Evolutionary conservation across 305 asterid genomes (phyloP), one percentile per base, ranked within the genome.

Genomic region (Striga hermonthica): DNA sequence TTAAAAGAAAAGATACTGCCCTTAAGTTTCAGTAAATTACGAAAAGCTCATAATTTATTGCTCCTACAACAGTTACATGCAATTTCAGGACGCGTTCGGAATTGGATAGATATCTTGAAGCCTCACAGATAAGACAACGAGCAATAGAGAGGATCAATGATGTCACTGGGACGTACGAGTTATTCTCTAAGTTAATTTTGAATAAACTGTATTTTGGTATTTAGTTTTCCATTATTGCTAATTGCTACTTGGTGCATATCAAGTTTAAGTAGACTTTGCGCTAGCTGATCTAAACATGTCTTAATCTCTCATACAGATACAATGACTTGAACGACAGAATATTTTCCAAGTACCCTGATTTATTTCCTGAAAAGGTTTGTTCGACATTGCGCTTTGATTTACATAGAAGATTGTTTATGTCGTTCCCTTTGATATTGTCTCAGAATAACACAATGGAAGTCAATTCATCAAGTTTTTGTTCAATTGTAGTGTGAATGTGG

Each of bases 11-110:
- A 22, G 31, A 22, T 22, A 22, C 55, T 3, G 4, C 55, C 55
- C 55, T 22, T n/a, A 7, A 49, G 55, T 16, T 49, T 49, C 14
- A 49, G 28, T 22, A 12, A 49, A 49, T 13, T 49, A 49, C 28
- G 7, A n/a, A 49, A 49, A 14, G 5, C 55, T 14, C 14, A 9
- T 13, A 9, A 44, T 13, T 10, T 22, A 2, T 44, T 44, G 14
- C n/a, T 83, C 76, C 93, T 82, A 86, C 89, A 88, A 88, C 86
- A 62, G 72, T 71, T 84, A 69, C 84, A 58, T 84, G 82, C 89
- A 77, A 81, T 92, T 84, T 87, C 97, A 92, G 98, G 98, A 92
- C 97, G 59, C 96, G 80, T 65, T 72, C 96, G 39, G 98, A 92
- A 68, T 81, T 92, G 52, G 98, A 92, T 68, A 84, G 90, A 73